These are phyloP conservation scores for Dendryphion nanum DNA, from an alignment of 2,329 filamentous ascomycete species.

Conservation along the genomic window DNA sequence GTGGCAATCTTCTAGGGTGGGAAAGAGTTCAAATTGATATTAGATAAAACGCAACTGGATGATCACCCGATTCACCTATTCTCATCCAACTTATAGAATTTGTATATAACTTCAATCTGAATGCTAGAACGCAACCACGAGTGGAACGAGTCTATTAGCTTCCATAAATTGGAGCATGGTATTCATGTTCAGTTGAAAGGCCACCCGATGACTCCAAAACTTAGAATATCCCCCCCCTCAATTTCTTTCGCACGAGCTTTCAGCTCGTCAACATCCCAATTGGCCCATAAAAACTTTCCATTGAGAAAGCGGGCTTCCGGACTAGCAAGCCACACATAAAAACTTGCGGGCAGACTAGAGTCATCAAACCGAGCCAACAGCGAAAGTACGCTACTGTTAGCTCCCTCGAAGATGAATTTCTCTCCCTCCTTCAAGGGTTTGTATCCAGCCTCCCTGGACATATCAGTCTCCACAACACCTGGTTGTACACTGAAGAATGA, in stretches of 20 bases:
- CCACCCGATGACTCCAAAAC: neutral
- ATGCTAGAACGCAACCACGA: no score
- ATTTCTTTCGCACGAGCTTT: slow-evolving; percentile 2
- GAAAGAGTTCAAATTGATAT: neutral
- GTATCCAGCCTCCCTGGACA: slow-evolving; percentile 23
- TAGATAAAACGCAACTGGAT: no score
- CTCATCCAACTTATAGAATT: no score
- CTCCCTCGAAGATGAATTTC: neutral
- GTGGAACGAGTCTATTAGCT: no score
- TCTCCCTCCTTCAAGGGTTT: slow-evolving; percentile 28
- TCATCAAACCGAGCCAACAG: no score
- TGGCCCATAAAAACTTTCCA: slow-evolving; percentile 16
- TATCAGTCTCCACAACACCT: slow-evolving; percentile 42
- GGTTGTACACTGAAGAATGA: slow-evolving; percentile 43
- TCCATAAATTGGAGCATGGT: no score
- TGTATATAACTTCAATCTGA: no score
- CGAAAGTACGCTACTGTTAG: neutral
- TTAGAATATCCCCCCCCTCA: neutral
- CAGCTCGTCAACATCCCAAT: slow-evolving; percentile 32
- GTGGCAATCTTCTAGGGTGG: neutral
- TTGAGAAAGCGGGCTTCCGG: slow-evolving; percentile 13
- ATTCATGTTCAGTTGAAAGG: no score
- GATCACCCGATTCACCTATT: no score
- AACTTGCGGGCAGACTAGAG: slow-evolving; percentile 11
- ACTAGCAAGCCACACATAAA: slow-evolving; percentile 32